Conservation (phyloP, 2,329 filamentous ascomycete genomes). For the Diaporthe australafricana region DNA sequence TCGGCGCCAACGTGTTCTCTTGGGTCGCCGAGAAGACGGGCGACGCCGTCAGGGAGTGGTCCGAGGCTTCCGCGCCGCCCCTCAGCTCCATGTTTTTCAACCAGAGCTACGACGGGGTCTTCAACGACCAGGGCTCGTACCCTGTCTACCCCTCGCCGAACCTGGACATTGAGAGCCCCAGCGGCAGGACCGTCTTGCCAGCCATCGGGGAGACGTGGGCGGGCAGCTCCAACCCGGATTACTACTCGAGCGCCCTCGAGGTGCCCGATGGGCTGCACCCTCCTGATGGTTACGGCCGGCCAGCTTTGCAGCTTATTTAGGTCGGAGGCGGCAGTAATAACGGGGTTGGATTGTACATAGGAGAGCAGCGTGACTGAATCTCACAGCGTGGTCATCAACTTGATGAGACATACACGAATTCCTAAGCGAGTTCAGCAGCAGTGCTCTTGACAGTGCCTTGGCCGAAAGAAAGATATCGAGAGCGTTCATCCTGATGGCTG, state of each 20-base stretch:
- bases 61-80: conserved; percentile 27
- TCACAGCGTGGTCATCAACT: not conserved
- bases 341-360: not conserved
- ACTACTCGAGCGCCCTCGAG: conserved; percentile 45
- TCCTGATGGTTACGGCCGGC: conserved; percentile 40
- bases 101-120: conserved; percentile 46
- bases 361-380: not conserved
- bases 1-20: conserved; percentile 76
- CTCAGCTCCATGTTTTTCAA: conserved; percentile 35
- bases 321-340: no score
- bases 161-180: conserved; percentile 41
- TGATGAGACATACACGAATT: not conserved
- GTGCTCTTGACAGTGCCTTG: not conserved
- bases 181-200: conserved; percentile 41
- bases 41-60: conserved; percentile 53
- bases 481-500: not conserved
- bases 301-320: no score
- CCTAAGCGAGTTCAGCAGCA: no score
- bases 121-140: conserved; percentile 40
- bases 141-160: conserved; percentile 44
- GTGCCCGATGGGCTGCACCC: conserved; percentile 45
- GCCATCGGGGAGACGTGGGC: conserved; percentile 41
- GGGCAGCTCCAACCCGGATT: conserved; percentile 40
- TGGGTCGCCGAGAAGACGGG: conserved; percentile 71
- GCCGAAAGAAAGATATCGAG: no score